Evolutionary conservation across 345 rosid species (phyloP), one percentile per base, ranked within the genome.

Genomic region (Draba incana): DNA sequence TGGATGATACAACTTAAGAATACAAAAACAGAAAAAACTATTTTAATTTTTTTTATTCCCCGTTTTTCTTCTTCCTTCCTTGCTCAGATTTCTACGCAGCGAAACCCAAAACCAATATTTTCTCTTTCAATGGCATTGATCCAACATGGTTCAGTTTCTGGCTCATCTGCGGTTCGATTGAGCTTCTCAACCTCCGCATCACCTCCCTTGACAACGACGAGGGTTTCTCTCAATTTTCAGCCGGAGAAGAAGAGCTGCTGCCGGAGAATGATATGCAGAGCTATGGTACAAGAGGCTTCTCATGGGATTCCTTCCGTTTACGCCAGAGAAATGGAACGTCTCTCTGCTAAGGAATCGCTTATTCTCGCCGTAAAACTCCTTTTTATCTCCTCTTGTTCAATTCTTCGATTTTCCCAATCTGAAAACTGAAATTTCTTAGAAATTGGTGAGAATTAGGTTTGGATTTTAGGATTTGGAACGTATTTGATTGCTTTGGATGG

Each of bases 311-410:
- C 92, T 13, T 89, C 97, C 0, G 64, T 85, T 41, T 90, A 93
- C 75, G 98, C 98, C 64, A 90, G 86, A 74, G 96, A 82, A 72
- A 93, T 93, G 97, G 98, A 93, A 73, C 81, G 98, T 39, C 97
- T 93, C 75, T 86, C 97, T 39, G 98, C 98, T 49, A 93, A 93
- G 76, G 98, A 93, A 69, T 93, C 98, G 9, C 84, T 93, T 24
- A 86, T 93, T 48, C 96, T 93, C 49, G 96, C 98, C 41, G 98
- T 93, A 71, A 78, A 80, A 2, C 31, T 1, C 7, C 37, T 6
- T n/a, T 33, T 24, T 10, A 4, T n/a, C 11, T 3, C 4, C 63
- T 37, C 46, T 4, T 56, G 55, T 56, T 46, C 57, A 3, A 27
- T 0, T 66, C 57, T 28, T 57, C 28, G 6, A 23, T 25, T 23